These are phyloP conservation scores for Tylopilus sp. DNA, from an alignment of 1,284 basidiomycete genomes.

Conservation along the genomic window DNA sequence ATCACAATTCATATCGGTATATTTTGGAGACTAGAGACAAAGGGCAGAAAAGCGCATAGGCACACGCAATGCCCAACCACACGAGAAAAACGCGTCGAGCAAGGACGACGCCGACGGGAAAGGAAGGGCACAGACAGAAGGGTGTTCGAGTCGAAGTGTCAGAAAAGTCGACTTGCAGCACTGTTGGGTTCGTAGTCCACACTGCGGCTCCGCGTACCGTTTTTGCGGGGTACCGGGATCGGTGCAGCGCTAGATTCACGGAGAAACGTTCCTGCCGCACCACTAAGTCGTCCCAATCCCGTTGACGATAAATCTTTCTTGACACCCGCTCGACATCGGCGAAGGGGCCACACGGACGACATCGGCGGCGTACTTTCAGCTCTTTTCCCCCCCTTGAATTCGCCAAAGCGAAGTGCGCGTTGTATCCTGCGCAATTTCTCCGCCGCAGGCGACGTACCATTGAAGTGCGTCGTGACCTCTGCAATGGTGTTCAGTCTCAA, in stretches of 20 bases:
- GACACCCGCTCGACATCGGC: conserved; percentile 10
- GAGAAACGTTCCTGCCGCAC: conserved; percentile 20
- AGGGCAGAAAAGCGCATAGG: conserved; percentile 14
- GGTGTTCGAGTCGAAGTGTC: not conserved
- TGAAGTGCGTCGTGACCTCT: conserved; percentile 21
- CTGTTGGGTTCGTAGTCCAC: conserved; percentile 19
- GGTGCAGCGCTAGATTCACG: conserved; percentile 28
- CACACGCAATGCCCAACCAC: not conserved
- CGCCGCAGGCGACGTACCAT: conserved; percentile 13
- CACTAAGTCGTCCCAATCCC: conserved; percentile 5
- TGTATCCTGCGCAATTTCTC: conserved; percentile 25
- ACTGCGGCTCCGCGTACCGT: conserved; percentile 26
- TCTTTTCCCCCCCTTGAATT: conserved; percentile 14
- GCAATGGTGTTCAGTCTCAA: conserved; percentile 25
- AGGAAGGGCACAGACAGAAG: not conserved
- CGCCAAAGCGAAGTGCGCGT: not conserved
- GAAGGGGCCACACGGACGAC: conserved; percentile 21
- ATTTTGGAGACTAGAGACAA: conserved; percentile 14
- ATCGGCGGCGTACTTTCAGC: conserved; percentile 32
- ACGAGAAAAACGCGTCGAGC: not conserved
- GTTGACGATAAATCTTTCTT: conserved; percentile 15
- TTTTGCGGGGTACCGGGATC: conserved; percentile 22
- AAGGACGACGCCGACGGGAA: not conserved
- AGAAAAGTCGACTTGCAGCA: conserved; percentile 15
- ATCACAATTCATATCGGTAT: conserved; percentile 8